These are phyloP conservation scores for Xylaria sp. DNA, from an alignment of 2,329 filamentous ascomycete species.

Conservation along the genomic window DNA sequence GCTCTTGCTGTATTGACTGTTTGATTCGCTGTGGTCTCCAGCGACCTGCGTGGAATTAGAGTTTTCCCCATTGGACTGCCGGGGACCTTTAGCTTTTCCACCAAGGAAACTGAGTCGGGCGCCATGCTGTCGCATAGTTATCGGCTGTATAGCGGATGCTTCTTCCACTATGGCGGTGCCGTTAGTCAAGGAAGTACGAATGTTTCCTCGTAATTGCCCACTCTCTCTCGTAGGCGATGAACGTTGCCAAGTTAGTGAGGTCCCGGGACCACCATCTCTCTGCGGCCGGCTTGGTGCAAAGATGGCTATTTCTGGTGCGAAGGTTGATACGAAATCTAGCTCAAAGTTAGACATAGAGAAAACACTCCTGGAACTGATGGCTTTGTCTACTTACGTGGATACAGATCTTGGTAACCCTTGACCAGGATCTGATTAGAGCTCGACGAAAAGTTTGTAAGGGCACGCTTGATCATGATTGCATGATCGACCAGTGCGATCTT, in stretches of 20 bases:
- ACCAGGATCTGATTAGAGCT: slow-evolving; percentile 69
- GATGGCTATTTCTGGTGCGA: slow-evolving; percentile 72
- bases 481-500: slow-evolving; percentile 90
- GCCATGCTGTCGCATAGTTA: slow-evolving; percentile 63
- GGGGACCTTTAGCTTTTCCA: slow-evolving; percentile 60
- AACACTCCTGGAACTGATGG: not conserved
- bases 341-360: slow-evolving; percentile 32
- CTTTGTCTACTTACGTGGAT: slow-evolving; percentile 66
- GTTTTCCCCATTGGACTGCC: slow-evolving; percentile 45
- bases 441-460: slow-evolving; percentile 75
- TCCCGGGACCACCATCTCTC: slow-evolving; percentile 54
- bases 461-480: slow-evolving; percentile 86
- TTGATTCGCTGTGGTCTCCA: slow-evolving; percentile 47
- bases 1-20: slow-evolving; percentile 50
- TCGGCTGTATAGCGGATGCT: slow-evolving; percentile 61
- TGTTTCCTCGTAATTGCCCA: slow-evolving; percentile 39
- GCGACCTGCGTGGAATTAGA: slow-evolving; percentile 44
- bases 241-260: slow-evolving; percentile 55
- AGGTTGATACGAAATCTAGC: slow-evolving; percentile 70
- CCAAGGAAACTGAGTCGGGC: slow-evolving; percentile 68
- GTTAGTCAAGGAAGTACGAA: slow-evolving; percentile 39
- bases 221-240: slow-evolving; percentile 50
- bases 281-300: slow-evolving; percentile 64
- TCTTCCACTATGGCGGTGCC: slow-evolving; percentile 58
- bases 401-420: slow-evolving; percentile 68